Conservation (phyloP, 257 asterid genomes). For the Verbascum thapsus region DNA sequence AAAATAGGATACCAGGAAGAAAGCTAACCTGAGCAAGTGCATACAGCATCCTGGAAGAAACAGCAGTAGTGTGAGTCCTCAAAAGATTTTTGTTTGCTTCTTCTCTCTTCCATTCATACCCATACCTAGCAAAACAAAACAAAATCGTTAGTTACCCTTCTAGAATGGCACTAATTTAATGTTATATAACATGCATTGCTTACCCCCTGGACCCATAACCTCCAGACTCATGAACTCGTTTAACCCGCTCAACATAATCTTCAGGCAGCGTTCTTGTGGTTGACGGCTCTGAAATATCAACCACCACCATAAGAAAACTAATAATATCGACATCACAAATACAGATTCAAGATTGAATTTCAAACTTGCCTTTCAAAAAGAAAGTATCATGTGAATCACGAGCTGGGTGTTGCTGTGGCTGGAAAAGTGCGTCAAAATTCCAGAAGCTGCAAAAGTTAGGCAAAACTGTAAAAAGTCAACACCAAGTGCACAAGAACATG, state of each 20-base stretch:
- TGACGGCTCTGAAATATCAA: slow-evolving; percentile 65
- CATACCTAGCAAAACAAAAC: slow-evolving; percentile 55
- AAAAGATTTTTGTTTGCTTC: slow-evolving; percentile 96
- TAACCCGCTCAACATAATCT: slow-evolving; percentile 91
- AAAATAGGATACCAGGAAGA: background rate
- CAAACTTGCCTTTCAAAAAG: slow-evolving; percentile 74
- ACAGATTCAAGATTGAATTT: slow-evolving; percentile 27
- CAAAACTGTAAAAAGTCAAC: slow-evolving; percentile 6
- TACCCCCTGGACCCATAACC: slow-evolving; percentile 98
- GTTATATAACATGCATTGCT: slow-evolving; percentile 28
- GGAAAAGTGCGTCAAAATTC: slow-evolving; percentile 99
- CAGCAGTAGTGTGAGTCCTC: slow-evolving; percentile 98
- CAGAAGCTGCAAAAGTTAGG: slow-evolving; percentile 65
- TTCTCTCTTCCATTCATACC: slow-evolving; percentile 93
- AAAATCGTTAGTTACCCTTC: slow-evolving; percentile 14
- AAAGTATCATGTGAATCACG: slow-evolving; percentile 99
- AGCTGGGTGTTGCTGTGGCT: slow-evolving; percentile 99
- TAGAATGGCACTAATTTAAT: slow-evolving; percentile 14
- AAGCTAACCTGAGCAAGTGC: slow-evolving; percentile 79
- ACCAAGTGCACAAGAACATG: background rate
- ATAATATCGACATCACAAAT: slow-evolving; percentile 9
- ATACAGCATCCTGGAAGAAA: slow-evolving; percentile 92
- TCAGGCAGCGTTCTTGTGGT: slow-evolving; percentile 80
- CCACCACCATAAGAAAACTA: slow-evolving; percentile 28
- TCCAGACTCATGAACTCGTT: slow-evolving; percentile 81